A percentile compares a stretch with the other conserved stretches of the same genome.
These are phyloP conservation scores for Bocquillonia castaneifolia DNA, from an alignment of 441 rosid species.

Conservation along the genomic window DNA sequence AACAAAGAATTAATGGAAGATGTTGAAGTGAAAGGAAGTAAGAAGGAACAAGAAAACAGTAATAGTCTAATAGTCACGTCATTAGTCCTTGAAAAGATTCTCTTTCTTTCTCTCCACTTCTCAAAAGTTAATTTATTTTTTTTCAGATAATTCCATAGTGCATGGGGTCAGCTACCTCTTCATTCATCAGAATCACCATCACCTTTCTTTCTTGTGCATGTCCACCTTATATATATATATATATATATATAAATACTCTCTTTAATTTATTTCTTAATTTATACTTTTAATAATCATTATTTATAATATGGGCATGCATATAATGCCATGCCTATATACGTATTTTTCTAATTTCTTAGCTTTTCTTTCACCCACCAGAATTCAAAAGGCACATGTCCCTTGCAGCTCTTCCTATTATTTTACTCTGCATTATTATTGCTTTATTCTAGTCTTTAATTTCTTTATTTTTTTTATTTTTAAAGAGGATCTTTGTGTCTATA, in stretches of 20 bases:
- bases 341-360: background rate
- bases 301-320: background rate
- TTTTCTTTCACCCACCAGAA: background rate
- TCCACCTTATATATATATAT: slow-evolving; percentile 20
- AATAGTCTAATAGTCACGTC: too few relatives aligned
- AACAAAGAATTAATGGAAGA: background rate
- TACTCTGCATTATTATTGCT: slow-evolving; percentile 17
- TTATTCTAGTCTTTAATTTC: background rate
- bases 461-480: background rate
- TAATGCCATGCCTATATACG: background rate
- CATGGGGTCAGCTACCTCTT: slow-evolving; percentile 30
- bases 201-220: slow-evolving; percentile 25
- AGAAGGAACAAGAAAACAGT: slow-evolving; percentile 2
- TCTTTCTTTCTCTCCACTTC: slow-evolving; percentile 26
- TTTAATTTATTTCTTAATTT: background rate
- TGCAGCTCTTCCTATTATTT: slow-evolving; percentile 7
- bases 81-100: slow-evolving; percentile 28
- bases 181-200: slow-evolving; percentile 19
- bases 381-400: slow-evolving; percentile 10
- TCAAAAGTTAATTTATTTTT: background rate
- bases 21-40: background rate
- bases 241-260: background rate
- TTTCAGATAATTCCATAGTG: slow-evolving; percentile 28
- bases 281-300: background rate
- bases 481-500: background rate